phyloP scores from a whole-genome alignment of 2,329 filamentous ascomycete species.

The Tricladium varicosporioides region DNA sequence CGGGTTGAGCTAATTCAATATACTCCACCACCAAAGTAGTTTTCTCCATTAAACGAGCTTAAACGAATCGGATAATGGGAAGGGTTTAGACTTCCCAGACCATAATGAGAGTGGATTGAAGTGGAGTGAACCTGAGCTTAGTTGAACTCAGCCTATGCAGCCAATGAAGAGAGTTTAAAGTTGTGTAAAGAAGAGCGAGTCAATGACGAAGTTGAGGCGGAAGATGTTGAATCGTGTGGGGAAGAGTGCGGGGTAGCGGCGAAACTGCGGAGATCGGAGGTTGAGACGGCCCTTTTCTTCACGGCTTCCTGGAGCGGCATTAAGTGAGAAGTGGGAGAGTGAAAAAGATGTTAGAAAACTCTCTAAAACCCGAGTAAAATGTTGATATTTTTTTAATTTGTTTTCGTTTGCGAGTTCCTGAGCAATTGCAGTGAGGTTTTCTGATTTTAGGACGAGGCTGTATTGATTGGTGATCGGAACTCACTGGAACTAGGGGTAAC shows the following conservation, averaged over 20 bases:
- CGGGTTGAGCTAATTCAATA: not conserved
- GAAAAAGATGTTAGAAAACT: no score
- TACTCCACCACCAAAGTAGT: not conserved
- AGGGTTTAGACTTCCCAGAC: not conserved
- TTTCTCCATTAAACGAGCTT: not conserved
- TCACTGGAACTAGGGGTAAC: not conserved
- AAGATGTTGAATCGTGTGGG: not conserved
- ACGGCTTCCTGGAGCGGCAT: not conserved
- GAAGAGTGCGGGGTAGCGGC: constrained; percentile 1
- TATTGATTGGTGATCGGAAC: not conserved
- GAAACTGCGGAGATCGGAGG: not conserved
- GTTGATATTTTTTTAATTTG: no score
- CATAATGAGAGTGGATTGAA: not conserved
- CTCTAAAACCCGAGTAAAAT: no score
- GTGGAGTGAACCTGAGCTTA: not conserved
- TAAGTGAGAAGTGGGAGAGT: not conserved
- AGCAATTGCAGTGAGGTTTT: not conserved
- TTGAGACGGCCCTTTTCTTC: constrained; percentile 1
- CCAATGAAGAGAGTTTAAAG: no score
- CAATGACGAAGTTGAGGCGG: not conserved
- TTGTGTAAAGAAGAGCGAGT: not conserved
- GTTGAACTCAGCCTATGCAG: not conserved
- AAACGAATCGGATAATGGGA: not conserved
- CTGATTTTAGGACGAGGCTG: not conserved
- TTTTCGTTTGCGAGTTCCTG: not conserved